These are phyloP conservation scores for Leccinum subgranulosum DNA, from an alignment of 768 basidiomycete genomes.

Conservation along the genomic window DNA sequence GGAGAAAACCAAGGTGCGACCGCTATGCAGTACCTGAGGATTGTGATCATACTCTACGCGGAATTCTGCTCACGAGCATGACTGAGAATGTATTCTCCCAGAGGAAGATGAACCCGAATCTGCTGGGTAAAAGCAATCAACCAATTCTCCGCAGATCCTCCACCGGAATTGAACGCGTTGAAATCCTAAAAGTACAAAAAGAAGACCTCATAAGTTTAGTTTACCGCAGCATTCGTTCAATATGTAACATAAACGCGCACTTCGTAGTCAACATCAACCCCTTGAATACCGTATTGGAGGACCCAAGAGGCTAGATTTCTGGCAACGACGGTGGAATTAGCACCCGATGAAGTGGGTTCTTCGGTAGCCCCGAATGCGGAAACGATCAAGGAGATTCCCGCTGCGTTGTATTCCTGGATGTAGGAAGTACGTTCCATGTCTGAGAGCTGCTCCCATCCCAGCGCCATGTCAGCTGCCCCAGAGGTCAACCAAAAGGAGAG, in stretches of 20 bases:
- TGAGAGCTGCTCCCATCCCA: conserved; percentile 39
- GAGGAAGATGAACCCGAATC: conserved; percentile 31
- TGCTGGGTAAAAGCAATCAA: conserved; percentile 29
- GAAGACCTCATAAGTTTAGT: not conserved
- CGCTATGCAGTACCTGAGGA: conserved; percentile 20
- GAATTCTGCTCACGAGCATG: conserved; percentile 31
- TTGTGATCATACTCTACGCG: not conserved
- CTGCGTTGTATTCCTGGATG: conserved; percentile 47
- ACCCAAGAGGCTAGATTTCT: conserved; percentile 44
- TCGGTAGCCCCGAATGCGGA: conserved; percentile 46
- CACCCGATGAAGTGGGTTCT: conserved; percentile 39
- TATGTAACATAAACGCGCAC: conserved; percentile 10
- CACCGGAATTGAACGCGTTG: conserved; percentile 39
- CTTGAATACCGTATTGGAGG: conserved; percentile 43
- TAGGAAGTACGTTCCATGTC: conserved; percentile 38
- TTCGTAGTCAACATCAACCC: conserved; percentile 55
- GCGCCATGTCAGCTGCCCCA: conserved; percentile 44
- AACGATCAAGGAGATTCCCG: conserved; percentile 55
- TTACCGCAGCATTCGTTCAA: too few relatives aligned
- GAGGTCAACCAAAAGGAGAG: conserved; percentile 41
- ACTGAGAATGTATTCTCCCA: conserved; percentile 31
- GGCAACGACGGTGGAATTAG: conserved; percentile 37
- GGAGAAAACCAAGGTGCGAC: conserved; percentile 44
- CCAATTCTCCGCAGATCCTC: conserved; percentile 48
- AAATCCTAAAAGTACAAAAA: conserved; percentile 45